Evolutionary conservation across 768 basidiomycete species (phyloP).

Genomic region (Leucocoprinus birnbaumii): DNA sequence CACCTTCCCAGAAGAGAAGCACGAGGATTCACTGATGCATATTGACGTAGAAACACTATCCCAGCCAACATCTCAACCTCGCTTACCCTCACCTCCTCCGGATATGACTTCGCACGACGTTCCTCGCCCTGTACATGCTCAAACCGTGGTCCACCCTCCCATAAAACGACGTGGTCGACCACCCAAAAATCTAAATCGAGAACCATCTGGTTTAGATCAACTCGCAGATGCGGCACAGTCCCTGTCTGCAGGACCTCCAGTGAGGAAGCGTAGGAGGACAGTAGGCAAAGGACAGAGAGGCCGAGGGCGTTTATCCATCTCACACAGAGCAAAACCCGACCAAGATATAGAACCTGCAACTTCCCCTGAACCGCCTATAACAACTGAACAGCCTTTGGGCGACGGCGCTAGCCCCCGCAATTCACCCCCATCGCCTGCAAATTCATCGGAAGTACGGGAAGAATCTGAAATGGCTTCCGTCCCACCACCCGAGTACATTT

Average conservation of each 20-base stretch:
- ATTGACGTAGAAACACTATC: background rate
- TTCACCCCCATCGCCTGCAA: background rate
- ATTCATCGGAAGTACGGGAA: background rate
- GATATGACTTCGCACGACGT: background rate
- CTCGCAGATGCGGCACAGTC: slow-evolving; percentile 9
- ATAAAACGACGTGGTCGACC: background rate
- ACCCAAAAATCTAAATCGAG: background rate
- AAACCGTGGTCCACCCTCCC: background rate
- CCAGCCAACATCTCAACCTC: background rate
- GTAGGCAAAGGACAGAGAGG: no score
- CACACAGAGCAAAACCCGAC: slow-evolving; percentile 3
- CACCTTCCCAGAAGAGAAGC: background rate
- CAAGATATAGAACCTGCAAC: background rate
- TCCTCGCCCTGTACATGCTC: background rate
- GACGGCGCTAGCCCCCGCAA: no score
- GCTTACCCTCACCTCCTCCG: background rate
- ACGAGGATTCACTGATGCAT: background rate
- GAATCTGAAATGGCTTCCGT: background rate
- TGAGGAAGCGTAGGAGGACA: slow-evolving; percentile 3
- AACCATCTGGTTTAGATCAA: slow-evolving; percentile 8
- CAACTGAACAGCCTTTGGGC: no score
- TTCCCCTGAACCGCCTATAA: background rate
- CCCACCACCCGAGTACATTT: background rate
- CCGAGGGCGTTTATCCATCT: no score
- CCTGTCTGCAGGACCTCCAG: slow-evolving; percentile 1